Base-by-base conservation (phyloP, 1,284 basidiomycete species). In the Ustilago xerochloae region DNA sequence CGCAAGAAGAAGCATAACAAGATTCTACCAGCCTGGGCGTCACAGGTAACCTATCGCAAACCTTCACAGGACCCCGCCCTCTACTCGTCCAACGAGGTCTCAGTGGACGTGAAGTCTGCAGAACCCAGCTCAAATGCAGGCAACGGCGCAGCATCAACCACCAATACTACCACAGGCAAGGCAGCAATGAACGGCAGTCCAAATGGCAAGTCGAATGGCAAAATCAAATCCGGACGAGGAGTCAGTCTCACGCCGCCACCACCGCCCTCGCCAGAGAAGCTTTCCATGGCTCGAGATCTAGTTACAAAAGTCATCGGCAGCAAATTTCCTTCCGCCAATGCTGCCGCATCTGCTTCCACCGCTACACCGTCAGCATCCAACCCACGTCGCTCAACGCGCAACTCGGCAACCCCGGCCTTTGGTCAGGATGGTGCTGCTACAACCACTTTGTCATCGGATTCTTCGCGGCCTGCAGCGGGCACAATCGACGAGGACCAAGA, bases 211-310 rank as follows among this genome's bases (percentile, higher is more conserved):
- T 24, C 32, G 10, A 54, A 43, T 22, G n/a, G n/a, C 12, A 38
- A 51, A 12, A 26, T 18, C 29, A 32, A 9, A 29, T n/a, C 10
- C 30, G 46, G n/a, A 48, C 12, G 46, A 20, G 46, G 54, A 8
- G 60, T 49, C 15, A 72, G 69, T 32, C 54, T 72, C 9, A 72
- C 69, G 8, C 69, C 69, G 6, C 69, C 69, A 12, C 69, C 69
- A 1, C 48, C 52, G 7, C 51, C 52, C 6, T 72, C 63, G 7
- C 51, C 55, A 0, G 74, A 60, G 29, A 65, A 63, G 61, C 63
- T 67, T 2, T 39, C 45, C 18, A 59, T 57, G 48, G 75, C 75
- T 5, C 63, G 63, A 48, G 50, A 72, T 12, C 61, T 73, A 2
- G 75, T 74, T 7, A 43, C 51, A 20, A 46, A 48, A 8, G 64